phyloP scores from a whole-genome alignment of 257 asterid species.

The Capsicum chinense region DNA sequence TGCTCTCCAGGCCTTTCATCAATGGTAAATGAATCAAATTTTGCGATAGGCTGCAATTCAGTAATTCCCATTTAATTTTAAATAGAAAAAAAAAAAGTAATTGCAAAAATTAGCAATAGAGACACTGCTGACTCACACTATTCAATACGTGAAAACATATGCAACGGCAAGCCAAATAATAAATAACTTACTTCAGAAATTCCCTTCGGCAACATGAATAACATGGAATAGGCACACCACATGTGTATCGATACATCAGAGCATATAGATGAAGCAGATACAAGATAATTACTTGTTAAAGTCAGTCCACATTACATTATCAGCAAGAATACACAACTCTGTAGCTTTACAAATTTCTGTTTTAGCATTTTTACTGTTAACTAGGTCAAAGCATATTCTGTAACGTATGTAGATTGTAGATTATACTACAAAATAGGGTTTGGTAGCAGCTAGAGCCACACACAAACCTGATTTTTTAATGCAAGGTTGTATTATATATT shows the following conservation, averaged over 20 bases:
- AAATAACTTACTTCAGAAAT: background rate
- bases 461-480: background rate
- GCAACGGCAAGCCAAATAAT: background rate
- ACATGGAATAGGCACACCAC: conserved; percentile 19
- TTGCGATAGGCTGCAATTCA: conserved; percentile 58
- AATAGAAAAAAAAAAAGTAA: background rate
- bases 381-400: background rate
- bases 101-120: conserved; percentile 44
- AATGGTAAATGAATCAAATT: conserved; percentile 65
- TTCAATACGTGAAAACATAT: background rate
- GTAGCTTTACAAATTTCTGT: background rate
- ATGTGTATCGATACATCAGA: background rate
- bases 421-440: background rate
- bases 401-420: background rate
- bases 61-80: background rate
- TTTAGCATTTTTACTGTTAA: background rate
- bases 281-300: background rate
- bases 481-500: background rate
- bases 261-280: background rate
- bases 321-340: background rate
- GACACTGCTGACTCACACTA: conserved; percentile 4
- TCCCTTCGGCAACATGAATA: background rate
- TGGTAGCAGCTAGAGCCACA: background rate
- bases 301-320: background rate
- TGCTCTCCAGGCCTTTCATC: conserved; percentile 84